These are phyloP conservation scores for Syzygium oleosum DNA, from an alignment of 345 rosid species.

Conservation along the genomic window DNA sequence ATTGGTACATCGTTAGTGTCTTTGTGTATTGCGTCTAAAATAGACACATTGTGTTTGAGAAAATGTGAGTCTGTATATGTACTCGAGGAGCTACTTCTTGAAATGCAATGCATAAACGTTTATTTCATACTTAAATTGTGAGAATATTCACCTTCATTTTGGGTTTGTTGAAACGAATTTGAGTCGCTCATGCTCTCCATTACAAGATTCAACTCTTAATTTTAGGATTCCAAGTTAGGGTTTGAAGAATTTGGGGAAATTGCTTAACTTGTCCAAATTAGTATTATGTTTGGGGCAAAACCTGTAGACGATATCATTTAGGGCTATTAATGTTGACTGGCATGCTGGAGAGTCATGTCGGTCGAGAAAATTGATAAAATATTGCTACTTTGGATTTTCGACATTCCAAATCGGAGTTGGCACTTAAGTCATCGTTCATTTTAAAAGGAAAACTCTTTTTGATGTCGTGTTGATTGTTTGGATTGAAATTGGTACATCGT, in stretches of 20 bases:
- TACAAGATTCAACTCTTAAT: background rate
- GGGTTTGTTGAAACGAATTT: background rate
- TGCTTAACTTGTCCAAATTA: background rate
- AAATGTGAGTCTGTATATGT: background rate
- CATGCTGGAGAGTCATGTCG: fast-evolving
- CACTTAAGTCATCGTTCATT: background rate
- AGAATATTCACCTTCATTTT: background rate
- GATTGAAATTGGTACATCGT: background rate
- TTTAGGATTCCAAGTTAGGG: background rate
- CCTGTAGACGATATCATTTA: fast-evolving
- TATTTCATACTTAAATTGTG: no score
- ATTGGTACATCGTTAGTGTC: background rate
- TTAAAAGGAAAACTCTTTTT: background rate
- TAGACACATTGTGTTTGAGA: background rate
- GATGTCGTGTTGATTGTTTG: background rate
- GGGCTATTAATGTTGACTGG: background rate
- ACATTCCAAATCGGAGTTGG: background rate
- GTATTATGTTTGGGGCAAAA: background rate
- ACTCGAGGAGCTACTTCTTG: background rate
- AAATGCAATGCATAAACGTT: background rate
- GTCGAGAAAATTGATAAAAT: background rate
- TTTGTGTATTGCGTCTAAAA: background rate
- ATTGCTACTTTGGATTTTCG: fast-evolving
- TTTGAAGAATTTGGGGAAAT: background rate
- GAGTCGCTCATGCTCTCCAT: background rate